Evolutionary conservation across 306 rosid species (phyloP).

Genomic region (Cucurbita ficifolia): DNA sequence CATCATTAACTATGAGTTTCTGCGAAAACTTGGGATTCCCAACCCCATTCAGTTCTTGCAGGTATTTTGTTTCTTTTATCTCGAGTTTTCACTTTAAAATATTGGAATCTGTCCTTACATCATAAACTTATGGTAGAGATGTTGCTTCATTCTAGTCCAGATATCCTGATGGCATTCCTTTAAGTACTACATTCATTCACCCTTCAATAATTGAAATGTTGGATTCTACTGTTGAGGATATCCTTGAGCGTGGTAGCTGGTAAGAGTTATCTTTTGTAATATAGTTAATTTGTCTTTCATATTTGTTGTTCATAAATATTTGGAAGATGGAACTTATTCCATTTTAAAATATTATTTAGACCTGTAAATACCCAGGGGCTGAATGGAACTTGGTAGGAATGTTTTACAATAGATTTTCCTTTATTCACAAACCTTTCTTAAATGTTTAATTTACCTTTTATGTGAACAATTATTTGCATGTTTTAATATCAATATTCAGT

Average conservation of each 20-base stretch:
- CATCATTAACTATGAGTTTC: conserved; percentile 58
- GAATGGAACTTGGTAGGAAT: not conserved
- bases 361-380: not conserved
- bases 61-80: conserved; percentile 51
- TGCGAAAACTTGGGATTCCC: conserved; percentile 82
- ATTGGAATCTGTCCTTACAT: conserved; percentile 6
- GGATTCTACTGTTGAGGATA: conserved; percentile 86
- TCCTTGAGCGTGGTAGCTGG: conserved; percentile 84
- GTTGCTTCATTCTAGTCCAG: conserved; percentile 74
- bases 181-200: conserved; percentile 69
- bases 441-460: not conserved
- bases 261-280: conserved; percentile 19
- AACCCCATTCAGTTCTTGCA: conserved; percentile 90
- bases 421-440: not conserved
- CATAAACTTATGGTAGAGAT: conserved; percentile 1
- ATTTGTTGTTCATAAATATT: not conserved
- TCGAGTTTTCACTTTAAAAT: conserved; percentile 8
- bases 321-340: not conserved
- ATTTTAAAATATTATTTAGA: not conserved
- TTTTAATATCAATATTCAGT: not conserved
- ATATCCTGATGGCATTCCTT: conserved; percentile 85
- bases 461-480: not conserved
- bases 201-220: conserved; percentile 86
- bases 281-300: not conserved
- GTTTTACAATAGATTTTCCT: not conserved